These are phyloP conservation scores for Lentinula boryana DNA, from an alignment of 768 basidiomycete species.

Conservation along the genomic window DNA sequence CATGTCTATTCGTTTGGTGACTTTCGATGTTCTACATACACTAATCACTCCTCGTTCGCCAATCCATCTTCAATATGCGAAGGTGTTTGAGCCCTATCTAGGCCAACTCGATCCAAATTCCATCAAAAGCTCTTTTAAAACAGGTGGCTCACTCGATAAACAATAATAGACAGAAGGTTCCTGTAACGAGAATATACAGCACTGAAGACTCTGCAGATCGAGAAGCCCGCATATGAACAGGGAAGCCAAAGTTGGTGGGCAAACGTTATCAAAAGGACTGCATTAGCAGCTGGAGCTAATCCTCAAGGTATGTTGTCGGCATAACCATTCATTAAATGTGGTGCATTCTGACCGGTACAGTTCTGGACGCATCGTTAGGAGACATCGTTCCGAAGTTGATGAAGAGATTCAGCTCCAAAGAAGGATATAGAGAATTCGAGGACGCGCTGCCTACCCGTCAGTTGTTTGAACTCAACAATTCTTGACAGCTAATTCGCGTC, in stretches of 20 bases:
- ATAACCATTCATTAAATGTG: not conserved
- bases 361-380: conserved; percentile 45
- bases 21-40: conserved; percentile 80
- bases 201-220: conserved; percentile 41
- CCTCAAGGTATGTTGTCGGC: conserved; percentile 33
- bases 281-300: conserved; percentile 69
- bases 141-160: conserved; percentile 30
- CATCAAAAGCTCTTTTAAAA: conserved; percentile 54
- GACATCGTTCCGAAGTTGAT: conserved; percentile 58
- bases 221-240: conserved; percentile 52
- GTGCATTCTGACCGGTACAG: conserved; percentile 24
- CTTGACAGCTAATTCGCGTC: not conserved
- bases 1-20: conserved; percentile 50
- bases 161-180: not conserved
- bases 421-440: conserved; percentile 61
- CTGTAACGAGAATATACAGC: conserved; percentile 20
- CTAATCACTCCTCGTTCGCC: conserved; percentile 63
- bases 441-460: conserved; percentile 43
- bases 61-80: conserved; percentile 59
- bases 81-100: conserved; percentile 60
- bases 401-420: conserved; percentile 58
- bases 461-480: conserved; percentile 11
- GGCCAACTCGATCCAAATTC: conserved; percentile 50
- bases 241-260: conserved; percentile 66
- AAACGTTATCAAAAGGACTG: conserved; percentile 72